Base-by-base conservation (phyloP, 257 asterid species). In the Nicotiana benthamiana region DNA sequence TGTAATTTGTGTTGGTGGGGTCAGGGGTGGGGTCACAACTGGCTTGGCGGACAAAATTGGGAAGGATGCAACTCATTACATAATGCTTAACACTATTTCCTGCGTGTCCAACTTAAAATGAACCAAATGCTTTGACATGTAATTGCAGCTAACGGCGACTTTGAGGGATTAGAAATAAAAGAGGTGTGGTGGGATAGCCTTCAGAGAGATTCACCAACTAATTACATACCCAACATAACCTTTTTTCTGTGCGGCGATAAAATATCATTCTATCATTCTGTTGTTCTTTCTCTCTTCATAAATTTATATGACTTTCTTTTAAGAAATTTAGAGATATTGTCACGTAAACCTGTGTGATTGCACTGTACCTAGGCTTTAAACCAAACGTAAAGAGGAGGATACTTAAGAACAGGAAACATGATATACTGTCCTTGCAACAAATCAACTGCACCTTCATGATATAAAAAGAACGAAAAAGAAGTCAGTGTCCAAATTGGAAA, bases 371-470 rank as follows among this genome's bases (percentile, higher is more conserved):
- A 64, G 9, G 48, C 6, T 28, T 64, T 27, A 62, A 15, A 15
- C 72, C 22, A 16, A 15, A 10, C n/a, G 12, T 24, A 61, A 63
- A 27, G 43, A 63, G 66, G 66, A 57, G 43, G 46, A 63, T 63
- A 2, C 22, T 63, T 63, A 2, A 5, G 18, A 61, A 61, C 67
- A 26, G 34, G 34, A 61, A 61, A 26, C 5, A 12, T 61, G 36
- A 86, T 88, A 40, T 82, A 90, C 75, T 91, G 92, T 84, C 98
- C 98, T 86, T 93, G 97, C 79, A 91, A 68, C 64, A 94, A 82
- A 88, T 94, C 97, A 79, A 89, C 90, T 40, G 96, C 96, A 86
- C 97, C 98, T 94, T 87, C 85, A 87, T 54, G 28, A 46, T n/a
- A 32, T 20, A 52, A 53, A 62, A 75, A 46, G 57, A 40, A 20